phyloP scores from a whole-genome alignment of 306 rosid species.

The Fragaria nilgerrensis region DNA sequence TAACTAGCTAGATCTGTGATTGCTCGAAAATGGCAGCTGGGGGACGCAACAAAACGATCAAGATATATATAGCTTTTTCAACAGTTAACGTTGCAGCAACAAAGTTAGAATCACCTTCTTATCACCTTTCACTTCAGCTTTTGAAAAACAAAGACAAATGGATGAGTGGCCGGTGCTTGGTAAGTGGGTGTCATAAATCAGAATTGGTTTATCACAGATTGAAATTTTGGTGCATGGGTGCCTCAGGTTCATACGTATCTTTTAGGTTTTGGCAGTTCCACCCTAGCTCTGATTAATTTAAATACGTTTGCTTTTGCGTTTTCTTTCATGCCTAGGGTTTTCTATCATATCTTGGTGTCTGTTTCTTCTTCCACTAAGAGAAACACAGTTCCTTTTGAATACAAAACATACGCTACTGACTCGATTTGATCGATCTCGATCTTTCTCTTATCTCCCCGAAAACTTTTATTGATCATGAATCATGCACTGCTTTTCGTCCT shows the following conservation, averaged over 20 bases:
- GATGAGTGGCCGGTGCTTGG: slow-evolving; percentile 14
- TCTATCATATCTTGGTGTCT: not conserved
- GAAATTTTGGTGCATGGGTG: not conserved
- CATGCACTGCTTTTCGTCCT: slow-evolving; percentile 31
- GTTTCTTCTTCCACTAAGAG: not conserved
- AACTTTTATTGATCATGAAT: slow-evolving; percentile 11
- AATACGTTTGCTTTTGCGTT: not conserved
- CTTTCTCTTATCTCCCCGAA: not conserved
- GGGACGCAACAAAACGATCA: slow-evolving; percentile 7
- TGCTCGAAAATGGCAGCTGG: not conserved
- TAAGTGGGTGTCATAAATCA: not conserved
- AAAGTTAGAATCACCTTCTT: not conserved
- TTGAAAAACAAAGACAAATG: not conserved
- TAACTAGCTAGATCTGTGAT: not conserved
- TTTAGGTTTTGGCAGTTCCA: not conserved
- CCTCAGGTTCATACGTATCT: not conserved
- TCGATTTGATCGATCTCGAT: not conserved
- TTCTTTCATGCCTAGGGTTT: not conserved
- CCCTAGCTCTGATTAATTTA: not conserved
- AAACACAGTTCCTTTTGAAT: not conserved
- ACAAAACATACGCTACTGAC: not conserved
- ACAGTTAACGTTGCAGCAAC: not conserved
- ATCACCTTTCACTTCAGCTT: slow-evolving; percentile 15
- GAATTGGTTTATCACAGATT: not conserved
- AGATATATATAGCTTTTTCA: not conserved